Conservation (phyloP, 495 filamentous ascomycete species). For the Xylaria scruposa region DNA sequence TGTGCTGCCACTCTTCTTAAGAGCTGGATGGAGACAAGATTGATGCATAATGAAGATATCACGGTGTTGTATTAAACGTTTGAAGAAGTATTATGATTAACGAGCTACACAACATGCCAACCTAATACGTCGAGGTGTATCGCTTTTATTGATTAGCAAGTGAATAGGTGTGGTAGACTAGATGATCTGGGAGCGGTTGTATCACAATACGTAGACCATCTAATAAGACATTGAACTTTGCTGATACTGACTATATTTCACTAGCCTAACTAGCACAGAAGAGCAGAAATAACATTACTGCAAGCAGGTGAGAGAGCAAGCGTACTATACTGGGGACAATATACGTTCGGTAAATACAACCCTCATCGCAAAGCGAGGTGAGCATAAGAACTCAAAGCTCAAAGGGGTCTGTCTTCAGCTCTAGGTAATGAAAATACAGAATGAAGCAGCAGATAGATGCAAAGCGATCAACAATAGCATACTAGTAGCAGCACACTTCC, state of each 20-base stretch:
- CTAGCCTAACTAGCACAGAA: neutral
- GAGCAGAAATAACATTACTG: neutral
- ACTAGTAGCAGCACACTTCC: neutral
- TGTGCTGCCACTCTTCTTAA: too few relatives aligned
- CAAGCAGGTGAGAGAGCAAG: neutral
- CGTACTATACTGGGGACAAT: neutral
- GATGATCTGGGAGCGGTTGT: neutral
- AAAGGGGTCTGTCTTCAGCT: neutral
- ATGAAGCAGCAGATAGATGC: neutral
- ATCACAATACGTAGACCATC: neutral
- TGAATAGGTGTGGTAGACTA: neutral
- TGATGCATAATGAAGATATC: too few relatives aligned
- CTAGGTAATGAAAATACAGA: neutral
- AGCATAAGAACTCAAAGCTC: neutral
- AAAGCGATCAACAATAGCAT: neutral
- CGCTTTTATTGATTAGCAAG: neutral
- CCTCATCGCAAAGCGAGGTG: neutral
- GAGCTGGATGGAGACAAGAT: too few relatives aligned
- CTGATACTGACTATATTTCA: neutral
- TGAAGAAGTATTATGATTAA: too few relatives aligned
- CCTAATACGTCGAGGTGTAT: neutral
- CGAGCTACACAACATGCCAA: too few relatives aligned
- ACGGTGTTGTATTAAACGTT: too few relatives aligned
- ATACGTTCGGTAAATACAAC: neutral
- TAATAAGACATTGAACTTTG: neutral